phyloP scores from a whole-genome alignment of 139 green algal genomes.

The Chlamydomonas sphaeroides region DNA sequence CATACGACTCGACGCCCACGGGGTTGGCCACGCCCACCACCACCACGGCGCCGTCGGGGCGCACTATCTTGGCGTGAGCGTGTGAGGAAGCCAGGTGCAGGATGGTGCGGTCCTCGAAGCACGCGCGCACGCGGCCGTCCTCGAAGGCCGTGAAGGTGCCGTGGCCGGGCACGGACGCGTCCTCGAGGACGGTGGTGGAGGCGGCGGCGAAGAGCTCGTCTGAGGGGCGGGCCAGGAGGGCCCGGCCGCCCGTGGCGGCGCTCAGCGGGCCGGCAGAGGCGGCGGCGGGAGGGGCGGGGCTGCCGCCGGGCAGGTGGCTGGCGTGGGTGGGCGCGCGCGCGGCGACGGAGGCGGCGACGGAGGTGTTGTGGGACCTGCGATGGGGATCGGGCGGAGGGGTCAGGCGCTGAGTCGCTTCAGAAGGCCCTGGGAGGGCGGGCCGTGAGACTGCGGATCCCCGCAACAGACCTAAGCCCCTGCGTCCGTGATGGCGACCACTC shows the following conservation, averaged over 20 bases:
- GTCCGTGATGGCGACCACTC: no score
- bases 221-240: not conserved
- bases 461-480: no score
- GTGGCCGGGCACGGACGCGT: conserved; percentile 52
- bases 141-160: conserved; percentile 65
- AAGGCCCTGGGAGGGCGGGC: no score
- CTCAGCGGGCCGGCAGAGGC: no score
- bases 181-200: conserved; percentile 54
- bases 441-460: no score
- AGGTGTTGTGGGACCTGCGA: conserved; percentile 31
- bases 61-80: conserved; percentile 44
- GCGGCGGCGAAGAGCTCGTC: conserved; percentile 22
- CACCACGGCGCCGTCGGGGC: conserved; percentile 48
- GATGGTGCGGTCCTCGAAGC: conserved; percentile 72
- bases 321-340: not conserved
- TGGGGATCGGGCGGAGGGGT: no score
- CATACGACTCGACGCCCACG: conserved; percentile 61
- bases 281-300: not conserved
- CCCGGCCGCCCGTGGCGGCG: not conserved
- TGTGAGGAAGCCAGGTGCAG: conserved; percentile 56
- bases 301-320: no score
- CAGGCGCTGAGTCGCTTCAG: no score
- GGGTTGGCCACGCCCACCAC: conserved; percentile 54
- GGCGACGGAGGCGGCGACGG: not conserved
- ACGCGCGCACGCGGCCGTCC: conserved; percentile 67